Base-by-base conservation (phyloP, 2,329 filamentous ascomycete species). In the Monosporascus sp. region DNA sequence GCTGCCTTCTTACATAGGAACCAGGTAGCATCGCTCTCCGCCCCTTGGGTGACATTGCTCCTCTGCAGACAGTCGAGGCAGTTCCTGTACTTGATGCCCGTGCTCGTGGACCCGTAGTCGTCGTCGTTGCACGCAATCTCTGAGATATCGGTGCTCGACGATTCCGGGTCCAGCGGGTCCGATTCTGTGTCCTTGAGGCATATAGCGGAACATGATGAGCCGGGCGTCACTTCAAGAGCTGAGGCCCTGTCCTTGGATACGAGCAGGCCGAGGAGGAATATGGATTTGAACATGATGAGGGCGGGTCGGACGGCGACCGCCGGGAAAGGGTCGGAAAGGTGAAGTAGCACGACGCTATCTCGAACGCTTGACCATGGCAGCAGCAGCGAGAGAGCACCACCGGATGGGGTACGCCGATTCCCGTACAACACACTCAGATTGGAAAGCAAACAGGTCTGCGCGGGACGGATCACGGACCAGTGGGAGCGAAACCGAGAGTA, bases 121-220 rank as follows among this genome's bases (percentile, higher is more conserved):
- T 57, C 45, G 50, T 81, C 71, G 11, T 64, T 59, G 54, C 78
- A 81, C 0, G 70, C 68, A 5, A 84, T 73, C 17, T 84, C 79
- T 1, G 69, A 66, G 1, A 72, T 56, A 18, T 67, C 73, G 0
- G 77, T 82, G 4, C 61, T 70, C 0, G 78, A 74, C 5, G 65
- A 60, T 2, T 59, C 58, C 0, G 74, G 58, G 20, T 72, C 65
- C 35, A 67, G 59, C 0, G 62, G 51, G 53, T 77, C 66, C 9
- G 60, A 63, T 14, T 68, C 64, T 0, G 62, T 53, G 2, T 68
- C 65, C 54, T 78, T 72, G 5, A 78, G 60, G 52, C 80, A 84
- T 2, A 75, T 54, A 0, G 73, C 64, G 0, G 78, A 72, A 60
- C 80, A 84, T 9, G 69, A 61, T 0, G 80, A 83, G 9, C 75